Conservation (phyloP, 495 filamentous ascomycete species). For the Rusavskia elegans region DNA sequence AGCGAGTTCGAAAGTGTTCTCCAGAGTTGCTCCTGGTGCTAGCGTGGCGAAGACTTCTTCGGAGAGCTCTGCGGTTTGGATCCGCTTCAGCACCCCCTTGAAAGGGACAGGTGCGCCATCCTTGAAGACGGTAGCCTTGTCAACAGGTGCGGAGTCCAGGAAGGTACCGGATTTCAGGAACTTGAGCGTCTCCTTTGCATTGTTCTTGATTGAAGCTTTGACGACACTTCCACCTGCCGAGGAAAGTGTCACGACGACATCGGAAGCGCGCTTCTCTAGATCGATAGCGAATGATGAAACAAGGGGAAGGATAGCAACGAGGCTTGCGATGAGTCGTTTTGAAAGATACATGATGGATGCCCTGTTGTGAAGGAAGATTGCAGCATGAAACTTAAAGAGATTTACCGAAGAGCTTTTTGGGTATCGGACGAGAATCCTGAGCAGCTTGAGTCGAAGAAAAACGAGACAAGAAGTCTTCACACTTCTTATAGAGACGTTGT, state of each 20-base stretch:
- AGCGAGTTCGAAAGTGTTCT: slow-evolving; percentile 41
- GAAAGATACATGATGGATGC: background rate
- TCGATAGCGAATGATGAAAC: slow-evolving; percentile 26
- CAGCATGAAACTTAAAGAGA: too few species aligned
- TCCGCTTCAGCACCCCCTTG: slow-evolving; percentile 36
- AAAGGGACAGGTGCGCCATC: slow-evolving; percentile 34
- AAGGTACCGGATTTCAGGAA: slow-evolving; percentile 48
- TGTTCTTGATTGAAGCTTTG: slow-evolving; percentile 46
- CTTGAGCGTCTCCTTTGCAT: slow-evolving; percentile 34
- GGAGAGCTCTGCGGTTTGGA: slow-evolving; percentile 28
- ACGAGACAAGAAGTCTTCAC: too few species aligned
- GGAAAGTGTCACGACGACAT: slow-evolving; percentile 35
- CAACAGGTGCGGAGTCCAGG: slow-evolving; percentile 37
- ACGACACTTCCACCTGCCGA: slow-evolving; percentile 38
- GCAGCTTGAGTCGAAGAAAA: too few species aligned
- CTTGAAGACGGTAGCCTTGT: slow-evolving; percentile 43
- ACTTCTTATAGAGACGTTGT: too few species aligned
- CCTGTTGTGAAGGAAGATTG: too few species aligned
- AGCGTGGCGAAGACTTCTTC: slow-evolving; percentile 40
- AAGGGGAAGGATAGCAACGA: slow-evolving; percentile 26
- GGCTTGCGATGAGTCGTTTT: background rate
- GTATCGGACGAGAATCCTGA: too few species aligned
- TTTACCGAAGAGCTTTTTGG: too few species aligned
- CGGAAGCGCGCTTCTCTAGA: slow-evolving; percentile 21
- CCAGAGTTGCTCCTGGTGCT: slow-evolving; percentile 35